Percentiles rank a stretch among this genome's conserved stretches.
phyloP scores from a whole-genome alignment of 768 basidiomycete species.

The Dendrothele bispora region DNA sequence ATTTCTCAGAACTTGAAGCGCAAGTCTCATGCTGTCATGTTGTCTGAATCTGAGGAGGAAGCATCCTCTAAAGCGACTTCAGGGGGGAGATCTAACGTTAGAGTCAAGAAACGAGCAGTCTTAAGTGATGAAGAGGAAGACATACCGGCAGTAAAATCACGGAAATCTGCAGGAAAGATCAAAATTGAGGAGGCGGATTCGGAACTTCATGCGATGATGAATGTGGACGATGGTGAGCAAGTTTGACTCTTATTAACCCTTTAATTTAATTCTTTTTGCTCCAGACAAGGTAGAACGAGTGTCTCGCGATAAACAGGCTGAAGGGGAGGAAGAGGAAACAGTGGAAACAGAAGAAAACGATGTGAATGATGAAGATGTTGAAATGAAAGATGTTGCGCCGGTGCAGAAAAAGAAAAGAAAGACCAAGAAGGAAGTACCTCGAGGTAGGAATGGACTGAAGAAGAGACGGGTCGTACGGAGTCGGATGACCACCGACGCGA shows the following conservation, averaged over 20 bases:
- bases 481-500: slow-evolving; percentile 52
- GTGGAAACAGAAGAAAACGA: slow-evolving; percentile 19
- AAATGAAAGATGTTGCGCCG: slow-evolving; percentile 31
- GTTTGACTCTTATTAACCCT: neutral
- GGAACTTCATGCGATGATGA: slow-evolving; percentile 65
- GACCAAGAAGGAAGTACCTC: slow-evolving; percentile 61
- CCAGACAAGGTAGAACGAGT: slow-evolving; percentile 33
- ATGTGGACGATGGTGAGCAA: slow-evolving; percentile 67
- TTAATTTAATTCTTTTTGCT: neutral
- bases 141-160: slow-evolving; percentile 28
- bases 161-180: slow-evolving; percentile 31
- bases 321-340: slow-evolving; percentile 22
- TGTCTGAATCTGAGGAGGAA: slow-evolving; percentile 12
- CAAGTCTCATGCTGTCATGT: neutral
- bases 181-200: slow-evolving; percentile 40
- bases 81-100: slow-evolving; percentile 16
- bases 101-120: slow-evolving; percentile 47
- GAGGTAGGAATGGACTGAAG: slow-evolving; percentile 78
- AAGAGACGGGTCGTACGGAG: slow-evolving; percentile 68
- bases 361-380: slow-evolving; percentile 28
- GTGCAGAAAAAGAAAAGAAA: slow-evolving; percentile 41
- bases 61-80: neutral
- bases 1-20: too few species aligned
- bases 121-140: slow-evolving; percentile 68
- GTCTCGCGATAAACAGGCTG: slow-evolving; percentile 25